Base-by-base conservation (phyloP, 805 yeast species). In the Kodamaea neixiangensis region DNA sequence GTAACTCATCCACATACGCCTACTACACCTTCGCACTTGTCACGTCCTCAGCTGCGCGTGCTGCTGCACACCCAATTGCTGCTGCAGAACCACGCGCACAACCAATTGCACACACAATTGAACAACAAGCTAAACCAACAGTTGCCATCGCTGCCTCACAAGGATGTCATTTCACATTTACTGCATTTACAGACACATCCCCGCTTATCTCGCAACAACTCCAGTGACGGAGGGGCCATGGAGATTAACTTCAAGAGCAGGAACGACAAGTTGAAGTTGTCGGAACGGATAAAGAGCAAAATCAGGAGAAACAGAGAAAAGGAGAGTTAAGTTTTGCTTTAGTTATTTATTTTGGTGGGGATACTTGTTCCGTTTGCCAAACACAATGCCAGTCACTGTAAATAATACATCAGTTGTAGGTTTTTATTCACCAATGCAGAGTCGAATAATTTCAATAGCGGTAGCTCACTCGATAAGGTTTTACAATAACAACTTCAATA, bases 271-370 rank as follows among this genome's bases (percentile, higher is more conserved):
- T 45, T 46, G 19, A 61, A 54, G 46, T 56, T 73, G 20, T 58
- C 69, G 39, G 71, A 68, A 39, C 70, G 62, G 52, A 74, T 74
- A 48, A 70, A 67, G 55, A 53, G 55, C 43, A 69, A 64, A 49
- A 59, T 74, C 50, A 66, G 74, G 52, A 75, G 72, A 50, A 62
- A 64, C 34, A 64, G 78, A 53, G 68, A 65, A 15, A 55, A 53
- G 35, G 46, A 31, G 20, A 25, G 33, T 3, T 33, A 20, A n/a
- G 7, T 34, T 14, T 34, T 34, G 31, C 38, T 34, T 10, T n/a
- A 15, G 6, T 37, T 37, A 37, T 37, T 37, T 17, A 37, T 15
- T 15, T 37, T 17, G 19, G 13, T 34, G 38, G 3, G 38, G 38
- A 34, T 14, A 34, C 7, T 13, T 14, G 37, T 22, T 22, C 10